Conservation (phyloP, 2,329 filamentous ascomycete genomes). For the Aureobasidium sp. region DNA sequence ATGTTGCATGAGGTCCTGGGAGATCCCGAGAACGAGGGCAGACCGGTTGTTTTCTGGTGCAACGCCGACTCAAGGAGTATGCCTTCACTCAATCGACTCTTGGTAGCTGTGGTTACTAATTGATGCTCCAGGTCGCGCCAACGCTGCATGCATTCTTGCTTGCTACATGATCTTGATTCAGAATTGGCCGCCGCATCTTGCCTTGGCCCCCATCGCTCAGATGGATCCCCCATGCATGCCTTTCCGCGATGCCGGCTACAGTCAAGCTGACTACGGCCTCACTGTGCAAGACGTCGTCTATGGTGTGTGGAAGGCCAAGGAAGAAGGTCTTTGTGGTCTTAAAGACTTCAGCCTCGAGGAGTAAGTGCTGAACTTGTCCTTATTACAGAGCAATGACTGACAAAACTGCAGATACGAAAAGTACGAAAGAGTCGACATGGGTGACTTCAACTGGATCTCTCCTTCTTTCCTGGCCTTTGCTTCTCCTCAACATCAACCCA, state of each 20-base stretch:
- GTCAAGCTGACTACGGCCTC: constrained; percentile 92
- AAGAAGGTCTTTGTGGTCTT: constrained; percentile 82
- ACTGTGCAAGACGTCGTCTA: constrained; percentile 97
- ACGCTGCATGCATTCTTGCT: constrained; percentile 88
- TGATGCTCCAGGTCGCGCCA: constrained; percentile 63
- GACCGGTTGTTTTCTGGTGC: constrained; percentile 94
- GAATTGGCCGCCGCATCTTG: constrained; percentile 92
- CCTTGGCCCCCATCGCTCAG: constrained; percentile 90
- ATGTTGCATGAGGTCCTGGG: constrained; percentile 93
- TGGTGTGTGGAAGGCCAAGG: constrained; percentile 97
- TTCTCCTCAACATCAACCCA: constrained; percentile 78
- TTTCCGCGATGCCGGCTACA: constrained; percentile 96
- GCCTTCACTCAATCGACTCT: constrained; percentile 29
- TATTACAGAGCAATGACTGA: neutral
- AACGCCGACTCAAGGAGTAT: constrained; percentile 81
- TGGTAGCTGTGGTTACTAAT: constrained; percentile 21
- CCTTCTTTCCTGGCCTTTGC: constrained; percentile 94
- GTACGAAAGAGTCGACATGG: constrained; percentile 92
- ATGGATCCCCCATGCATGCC: constrained; percentile 97
- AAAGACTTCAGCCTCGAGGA: constrained; percentile 95
- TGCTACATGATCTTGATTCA: constrained; percentile 99
- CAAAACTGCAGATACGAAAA: constrained; percentile 62
- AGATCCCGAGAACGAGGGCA: constrained; percentile 80
- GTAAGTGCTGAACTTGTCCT: constrained; percentile 36
- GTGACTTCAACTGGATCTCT: constrained; percentile 99